Base-by-base conservation (phyloP, 768 basidiomycete genomes). In the Royoungia palumana region DNA sequence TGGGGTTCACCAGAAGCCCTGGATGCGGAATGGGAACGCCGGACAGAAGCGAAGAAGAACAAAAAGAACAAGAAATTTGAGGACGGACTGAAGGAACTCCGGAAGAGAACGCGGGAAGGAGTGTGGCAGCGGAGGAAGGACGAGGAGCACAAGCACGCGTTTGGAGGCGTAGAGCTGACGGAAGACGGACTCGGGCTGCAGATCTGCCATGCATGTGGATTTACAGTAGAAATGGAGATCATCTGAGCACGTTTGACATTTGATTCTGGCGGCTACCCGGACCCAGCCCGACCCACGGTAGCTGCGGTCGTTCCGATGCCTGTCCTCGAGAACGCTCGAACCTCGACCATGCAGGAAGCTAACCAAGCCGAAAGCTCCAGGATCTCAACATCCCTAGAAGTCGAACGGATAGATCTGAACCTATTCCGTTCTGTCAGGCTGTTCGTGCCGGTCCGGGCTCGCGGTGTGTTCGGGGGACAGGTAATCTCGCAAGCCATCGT, bases 41-140 rank as follows among this genome's bases (percentile, higher is more conserved):
- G 94, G 44, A 79, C 78, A 44, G 76, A 74, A 19, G 90, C 89
- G 61, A 95, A 94, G 75, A 88, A 85, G 63, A 85, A 85, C 62
- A 89, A 91, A 68, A 89, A 90, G 74, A 89, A 89, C 57, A 91
- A 84, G 66, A 98, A 99, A 64, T 98, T 98, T 57, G 94, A 96
- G 63, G 83, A 94, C 58, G 82, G 90, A 36, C 70, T 99, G 48
- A 80, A 74, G 61, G 93, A 97, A 61, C 71, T 97, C 37, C 79
- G 94, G 34, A 81, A 80, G 58, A 78, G 87, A 53, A 96, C 94
- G 2, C 80, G 88, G 57, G 92, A 93, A 66, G 89, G 91, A 22
- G 80, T 91, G 12, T 95, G 90, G 85, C 94, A 95, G 66, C 75
- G 81, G 52, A 77, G 90, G 41, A 82, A 87, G 61, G 93, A 96